Base-by-base conservation (phyloP, 2,329 filamentous ascomycete genomes). In the Hawksworthiomyces lignivorus region DNA sequence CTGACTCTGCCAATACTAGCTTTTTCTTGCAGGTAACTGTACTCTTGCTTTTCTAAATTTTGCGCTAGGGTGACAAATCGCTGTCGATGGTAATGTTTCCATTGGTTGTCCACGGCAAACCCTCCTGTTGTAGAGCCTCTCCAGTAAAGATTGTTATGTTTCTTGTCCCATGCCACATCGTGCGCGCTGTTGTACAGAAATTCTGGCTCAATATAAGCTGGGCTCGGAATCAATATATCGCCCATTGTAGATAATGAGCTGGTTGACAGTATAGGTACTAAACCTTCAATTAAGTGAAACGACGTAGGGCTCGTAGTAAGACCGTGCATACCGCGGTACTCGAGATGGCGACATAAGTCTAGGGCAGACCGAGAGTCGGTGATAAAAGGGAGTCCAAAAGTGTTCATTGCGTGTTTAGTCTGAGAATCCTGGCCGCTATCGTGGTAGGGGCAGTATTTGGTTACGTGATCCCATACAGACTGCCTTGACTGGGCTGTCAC, bases 91-190 rank as follows among this genome's bases (percentile, higher is more conserved):
- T 61, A 66, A 1, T 54, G 37, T 1, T 47, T 48, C 70, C 70
- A 75, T 1, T 52, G 41, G 2, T 54, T 47, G 9, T 57, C 52
- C 1, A 47, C 46, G 0, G 56, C 58, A 29, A 58, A 66, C 0
- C 65, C 72, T 3, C 74, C 75, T 0, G 74, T 77, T 0, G 64
- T 75, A 0, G 69, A 73, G 0, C 75, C 75, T 0, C 68, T 65
- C 76, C 75, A 80, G 52, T 78, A 79, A 0, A 78, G 51, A 3
- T 64, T 67, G 27, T 70, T 66, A 2, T 48, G 49, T 49, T 80
- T 80, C 6, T 59, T 35, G 1, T 67, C 54, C 73, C 73, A 80
- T 0, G 57, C 51, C 0, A 64, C 29, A 44, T 77, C 74, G 3
- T 58, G 35, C 0, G 45, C 22, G 0, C 56, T 51, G 3, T 64